Percentiles rank a stretch among this genome's conserved stretches.
These are phyloP conservation scores for Claviceps paspali DNA, from an alignment of 2,329 filamentous ascomycete genomes.

Conservation along the genomic window DNA sequence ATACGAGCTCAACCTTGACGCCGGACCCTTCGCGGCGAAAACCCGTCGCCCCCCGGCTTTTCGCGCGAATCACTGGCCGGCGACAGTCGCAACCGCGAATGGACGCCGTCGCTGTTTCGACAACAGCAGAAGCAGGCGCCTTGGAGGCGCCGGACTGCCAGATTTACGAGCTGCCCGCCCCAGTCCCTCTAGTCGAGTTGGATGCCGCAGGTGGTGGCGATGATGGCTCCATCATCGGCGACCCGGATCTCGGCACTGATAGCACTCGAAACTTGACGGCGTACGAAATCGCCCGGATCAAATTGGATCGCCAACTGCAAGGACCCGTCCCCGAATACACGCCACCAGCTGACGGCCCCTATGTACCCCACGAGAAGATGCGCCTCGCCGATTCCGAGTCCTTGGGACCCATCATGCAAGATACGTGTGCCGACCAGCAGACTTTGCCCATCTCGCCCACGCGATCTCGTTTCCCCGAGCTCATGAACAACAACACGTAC, in stretches of 20 bases:
- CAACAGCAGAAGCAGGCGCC: conserved; percentile 14
- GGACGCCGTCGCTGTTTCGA: conserved; percentile 5
- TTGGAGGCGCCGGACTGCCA: conserved; percentile 27
- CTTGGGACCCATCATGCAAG: conserved; percentile 7
- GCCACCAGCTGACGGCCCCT: conserved; percentile 19
- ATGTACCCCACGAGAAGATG: conserved; percentile 17
- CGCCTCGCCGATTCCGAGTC: conserved; percentile 8
- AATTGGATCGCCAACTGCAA: conserved; percentile 34
- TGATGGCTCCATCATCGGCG: conserved; percentile 20
- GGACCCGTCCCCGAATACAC: conserved; percentile 34
- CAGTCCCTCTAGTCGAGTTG: conserved; percentile 31
- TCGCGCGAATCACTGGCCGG: conserved; percentile 26
- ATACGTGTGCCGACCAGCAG: conserved; percentile 2
- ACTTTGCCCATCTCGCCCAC: conserved; percentile 9
- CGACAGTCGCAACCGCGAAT: conserved; percentile 17
- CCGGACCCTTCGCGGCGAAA: conserved; percentile 11
- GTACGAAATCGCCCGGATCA: conserved; percentile 36
- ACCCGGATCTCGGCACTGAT: conserved; percentile 26
- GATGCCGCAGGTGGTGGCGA: conserved; percentile 26
- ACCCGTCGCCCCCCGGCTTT: conserved; percentile 13
- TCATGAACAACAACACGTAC: conserved; percentile 18
- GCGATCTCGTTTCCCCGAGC: conserved; percentile 9
- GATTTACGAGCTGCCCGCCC: conserved; percentile 36
- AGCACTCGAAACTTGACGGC: conserved; percentile 25
- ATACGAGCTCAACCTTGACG: conserved; percentile 19